Conservation (phyloP, 495 filamentous ascomycete genomes). For the Neurospora sp. region DNA sequence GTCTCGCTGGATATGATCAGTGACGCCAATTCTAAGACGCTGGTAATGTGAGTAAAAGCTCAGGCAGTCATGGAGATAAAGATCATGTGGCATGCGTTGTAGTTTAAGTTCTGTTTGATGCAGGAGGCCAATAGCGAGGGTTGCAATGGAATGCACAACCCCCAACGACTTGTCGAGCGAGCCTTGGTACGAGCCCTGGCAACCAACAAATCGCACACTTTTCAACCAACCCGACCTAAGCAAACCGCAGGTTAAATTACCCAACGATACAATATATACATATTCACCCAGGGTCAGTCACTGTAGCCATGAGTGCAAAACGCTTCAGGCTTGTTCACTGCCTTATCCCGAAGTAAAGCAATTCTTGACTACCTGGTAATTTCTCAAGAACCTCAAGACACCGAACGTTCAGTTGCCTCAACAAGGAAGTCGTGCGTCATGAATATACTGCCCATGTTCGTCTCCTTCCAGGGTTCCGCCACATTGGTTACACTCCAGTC, state of each 20-base stretch:
- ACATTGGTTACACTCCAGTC: conserved; percentile 38
- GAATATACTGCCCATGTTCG: conserved; percentile 6
- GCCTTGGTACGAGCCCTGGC: not conserved
- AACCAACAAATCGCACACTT: not conserved
- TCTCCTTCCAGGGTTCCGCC: conserved; percentile 25
- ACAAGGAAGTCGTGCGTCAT: conserved; percentile 10
- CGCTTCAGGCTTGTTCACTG: not conserved
- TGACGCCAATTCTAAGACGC: not conserved
- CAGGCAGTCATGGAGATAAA: not conserved
- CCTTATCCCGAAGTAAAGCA: not conserved
- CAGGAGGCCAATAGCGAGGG: not conserved
- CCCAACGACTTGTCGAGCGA: not conserved
- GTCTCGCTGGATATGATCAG: not conserved
- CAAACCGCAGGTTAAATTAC: not conserved
- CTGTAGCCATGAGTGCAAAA: not conserved
- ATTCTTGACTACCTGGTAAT: not conserved
- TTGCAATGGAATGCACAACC: not conserved
- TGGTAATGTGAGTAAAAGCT: not conserved
- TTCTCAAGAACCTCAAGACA: not conserved
- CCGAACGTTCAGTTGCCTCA: conserved; percentile 5
- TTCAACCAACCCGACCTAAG: not conserved
- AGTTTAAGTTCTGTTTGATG: not conserved
- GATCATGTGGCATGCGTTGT: not conserved
- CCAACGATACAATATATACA: not conserved
- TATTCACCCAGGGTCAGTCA: not conserved